These are phyloP conservation scores for Phytophthora megakarya DNA, from an alignment of 352 stramenopile species.

Conservation along the genomic window DNA sequence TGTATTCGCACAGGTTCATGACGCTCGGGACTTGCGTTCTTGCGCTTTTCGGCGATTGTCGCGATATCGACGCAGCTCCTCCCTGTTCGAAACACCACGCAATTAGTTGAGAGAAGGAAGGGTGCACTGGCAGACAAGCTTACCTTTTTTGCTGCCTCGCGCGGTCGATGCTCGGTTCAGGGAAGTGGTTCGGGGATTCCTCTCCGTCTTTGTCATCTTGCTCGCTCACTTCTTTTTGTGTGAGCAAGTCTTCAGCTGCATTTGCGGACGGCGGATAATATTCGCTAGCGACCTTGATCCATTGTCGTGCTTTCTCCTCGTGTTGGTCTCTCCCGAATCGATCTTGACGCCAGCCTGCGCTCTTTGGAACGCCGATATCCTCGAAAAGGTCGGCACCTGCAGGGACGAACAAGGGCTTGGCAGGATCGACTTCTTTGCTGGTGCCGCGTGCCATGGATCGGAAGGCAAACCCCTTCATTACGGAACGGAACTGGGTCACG, in stretches of 20 bases:
- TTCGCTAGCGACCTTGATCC: conserved; percentile 69
- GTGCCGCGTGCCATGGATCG: conserved; percentile 46
- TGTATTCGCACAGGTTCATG: conserved; percentile 9
- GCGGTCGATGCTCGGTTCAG: conserved; percentile 73
- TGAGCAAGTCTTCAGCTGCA: conserved; percentile 35
- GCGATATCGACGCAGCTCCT: conserved; percentile 72
- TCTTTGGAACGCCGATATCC: conserved; percentile 78
- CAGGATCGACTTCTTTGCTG: conserved; percentile 69
- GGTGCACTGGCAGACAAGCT: background rate
- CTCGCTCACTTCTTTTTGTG: conserved; percentile 31
- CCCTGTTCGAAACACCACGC: conserved; percentile 29
- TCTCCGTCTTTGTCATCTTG: conserved; percentile 35
- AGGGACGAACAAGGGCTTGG: conserved; percentile 75
- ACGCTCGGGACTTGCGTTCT: conserved; percentile 54
- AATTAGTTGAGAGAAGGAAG: background rate
- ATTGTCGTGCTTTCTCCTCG: conserved; percentile 68
- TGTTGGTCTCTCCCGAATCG: conserved; percentile 58
- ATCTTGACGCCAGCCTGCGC: conserved; percentile 45
- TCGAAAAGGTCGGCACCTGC: conserved; percentile 71
- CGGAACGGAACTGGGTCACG: conserved; percentile 61
- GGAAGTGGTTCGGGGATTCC: conserved; percentile 46
- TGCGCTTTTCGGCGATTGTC: conserved; percentile 59
- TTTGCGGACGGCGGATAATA: conserved; percentile 59
- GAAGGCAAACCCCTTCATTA: conserved; percentile 75
- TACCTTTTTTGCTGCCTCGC: conserved; percentile 71